Conservation (phyloP, 2,329 filamentous ascomycete genomes). For the Emmonsia crescens region DNA sequence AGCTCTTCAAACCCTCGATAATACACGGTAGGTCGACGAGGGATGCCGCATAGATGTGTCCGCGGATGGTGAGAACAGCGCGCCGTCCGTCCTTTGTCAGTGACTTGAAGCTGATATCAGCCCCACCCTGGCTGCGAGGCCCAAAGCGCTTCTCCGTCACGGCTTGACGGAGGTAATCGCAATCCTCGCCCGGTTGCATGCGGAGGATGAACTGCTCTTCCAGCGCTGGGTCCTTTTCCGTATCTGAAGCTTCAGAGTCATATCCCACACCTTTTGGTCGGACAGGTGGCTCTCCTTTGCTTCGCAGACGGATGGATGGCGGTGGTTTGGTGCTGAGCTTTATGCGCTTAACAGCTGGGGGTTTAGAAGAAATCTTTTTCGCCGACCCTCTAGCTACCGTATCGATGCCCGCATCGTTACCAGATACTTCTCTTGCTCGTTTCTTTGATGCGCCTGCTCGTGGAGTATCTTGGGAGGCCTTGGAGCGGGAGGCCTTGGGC, state of each 20-base stretch:
- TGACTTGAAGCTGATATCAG: constrained; percentile 72
- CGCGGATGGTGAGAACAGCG: constrained; percentile 60
- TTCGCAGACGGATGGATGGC: constrained; percentile 48
- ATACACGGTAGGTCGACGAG: constrained; percentile 79
- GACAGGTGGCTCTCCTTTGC: constrained; percentile 56
- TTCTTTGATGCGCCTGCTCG: constrained; percentile 10
- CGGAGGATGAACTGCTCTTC: constrained; percentile 85
- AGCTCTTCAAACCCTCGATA: constrained; percentile 84
- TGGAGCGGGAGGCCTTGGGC: constrained; percentile 6
- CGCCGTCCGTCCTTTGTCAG: constrained; percentile 58
- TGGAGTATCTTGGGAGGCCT: neutral
- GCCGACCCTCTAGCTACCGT: neutral
- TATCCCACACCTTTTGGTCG: constrained; percentile 79
- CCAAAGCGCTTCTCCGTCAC: constrained; percentile 72
- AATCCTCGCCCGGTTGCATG: constrained; percentile 76
- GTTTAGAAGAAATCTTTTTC: neutral
- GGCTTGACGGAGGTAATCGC: constrained; percentile 66
- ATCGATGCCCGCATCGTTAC: constrained; percentile 2
- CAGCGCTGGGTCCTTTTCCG: constrained; percentile 74
- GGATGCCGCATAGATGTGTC: constrained; percentile 61
- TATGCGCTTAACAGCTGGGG: constrained; percentile 23
- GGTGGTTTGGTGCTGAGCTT: constrained; percentile 31
- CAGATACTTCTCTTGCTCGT: constrained; percentile 8
- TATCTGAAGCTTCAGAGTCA: constrained; percentile 89
- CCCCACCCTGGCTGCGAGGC: constrained; percentile 52